Conservation (phyloP, 352 stramenopile genomes). For the Achlya hypogyna region DNA sequence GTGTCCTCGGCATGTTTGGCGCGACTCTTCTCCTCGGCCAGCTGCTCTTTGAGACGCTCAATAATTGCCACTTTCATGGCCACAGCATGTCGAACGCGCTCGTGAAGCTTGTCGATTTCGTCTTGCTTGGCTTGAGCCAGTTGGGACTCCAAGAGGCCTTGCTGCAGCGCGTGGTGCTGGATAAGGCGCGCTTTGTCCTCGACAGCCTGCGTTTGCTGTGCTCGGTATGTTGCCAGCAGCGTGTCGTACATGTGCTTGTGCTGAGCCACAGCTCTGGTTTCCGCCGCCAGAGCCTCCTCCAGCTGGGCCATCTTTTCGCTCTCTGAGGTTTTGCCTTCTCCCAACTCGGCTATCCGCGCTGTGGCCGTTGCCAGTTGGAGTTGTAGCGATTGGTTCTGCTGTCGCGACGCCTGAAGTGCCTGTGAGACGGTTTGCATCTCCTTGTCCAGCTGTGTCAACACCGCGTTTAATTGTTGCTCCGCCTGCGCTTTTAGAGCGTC, state of each 20-base stretch:
- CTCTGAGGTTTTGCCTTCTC: not conserved
- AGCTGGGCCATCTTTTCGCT: not conserved
- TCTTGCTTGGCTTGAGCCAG: not conserved
- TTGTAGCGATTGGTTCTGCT: not conserved
- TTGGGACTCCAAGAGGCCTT: not conserved
- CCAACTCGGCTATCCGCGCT: not conserved
- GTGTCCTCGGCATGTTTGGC: not conserved
- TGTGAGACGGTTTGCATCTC: not conserved
- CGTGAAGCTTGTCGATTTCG: slow-evolving; percentile 8
- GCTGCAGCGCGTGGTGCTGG: not conserved
- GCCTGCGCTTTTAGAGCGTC: slow-evolving; percentile 4
- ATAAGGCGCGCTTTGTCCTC: not conserved
- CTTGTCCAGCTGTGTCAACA: slow-evolving; percentile 16
- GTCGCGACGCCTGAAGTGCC: not conserved
- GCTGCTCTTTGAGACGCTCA: not conserved
- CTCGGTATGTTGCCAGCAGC: not conserved
- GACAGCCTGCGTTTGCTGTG: not conserved
- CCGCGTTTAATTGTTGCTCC: slow-evolving; percentile 3
- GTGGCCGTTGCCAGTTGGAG: not conserved
- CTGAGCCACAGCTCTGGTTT: not conserved
- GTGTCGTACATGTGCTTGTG: slow-evolving; percentile 2
- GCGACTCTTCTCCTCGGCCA: not conserved
- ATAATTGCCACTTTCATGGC: not conserved
- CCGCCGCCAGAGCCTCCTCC: not conserved
- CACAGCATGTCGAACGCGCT: slow-evolving; percentile 5